phyloP scores from a whole-genome alignment of 2,329 filamentous ascomycete genomes.

The Trichoderma sp. region DNA sequence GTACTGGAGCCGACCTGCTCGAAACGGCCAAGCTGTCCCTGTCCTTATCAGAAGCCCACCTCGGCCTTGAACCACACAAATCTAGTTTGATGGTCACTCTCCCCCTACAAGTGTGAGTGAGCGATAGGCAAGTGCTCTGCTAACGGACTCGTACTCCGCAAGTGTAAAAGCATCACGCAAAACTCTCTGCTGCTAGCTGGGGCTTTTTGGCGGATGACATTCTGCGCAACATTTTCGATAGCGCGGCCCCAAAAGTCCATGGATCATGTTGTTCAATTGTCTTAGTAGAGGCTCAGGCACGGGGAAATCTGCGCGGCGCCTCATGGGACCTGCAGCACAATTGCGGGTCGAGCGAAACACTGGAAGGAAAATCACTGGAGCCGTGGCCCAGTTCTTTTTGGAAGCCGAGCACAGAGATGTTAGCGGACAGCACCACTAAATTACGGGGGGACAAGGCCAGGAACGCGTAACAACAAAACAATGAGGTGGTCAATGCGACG shows the following conservation, averaged over 20 bases:
- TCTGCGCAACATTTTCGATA: constrained; percentile 12
- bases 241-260: not conserved
- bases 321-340: not conserved
- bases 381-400: not conserved
- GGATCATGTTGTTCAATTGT: not conserved
- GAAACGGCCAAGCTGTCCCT: not conserved
- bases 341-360: not conserved
- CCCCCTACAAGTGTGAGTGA: not conserved
- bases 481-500: not conserved
- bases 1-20: constrained; percentile 2
- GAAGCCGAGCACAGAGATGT: not conserved
- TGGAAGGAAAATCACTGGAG: not conserved
- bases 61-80: not conserved
- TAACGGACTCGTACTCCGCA: not conserved
- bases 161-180: not conserved
- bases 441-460: not conserved
- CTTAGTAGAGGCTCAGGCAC: not conserved
- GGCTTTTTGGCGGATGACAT: not conserved
- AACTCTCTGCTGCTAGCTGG: not conserved
- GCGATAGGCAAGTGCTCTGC: not conserved
- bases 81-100: not conserved
- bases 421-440: not conserved
- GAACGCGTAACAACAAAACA: not conserved
- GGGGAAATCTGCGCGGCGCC: constrained; percentile 10
- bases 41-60: not conserved